Base-by-base conservation (phyloP, 2,329 filamentous ascomycete species). In the Xylaria sp. region DNA sequence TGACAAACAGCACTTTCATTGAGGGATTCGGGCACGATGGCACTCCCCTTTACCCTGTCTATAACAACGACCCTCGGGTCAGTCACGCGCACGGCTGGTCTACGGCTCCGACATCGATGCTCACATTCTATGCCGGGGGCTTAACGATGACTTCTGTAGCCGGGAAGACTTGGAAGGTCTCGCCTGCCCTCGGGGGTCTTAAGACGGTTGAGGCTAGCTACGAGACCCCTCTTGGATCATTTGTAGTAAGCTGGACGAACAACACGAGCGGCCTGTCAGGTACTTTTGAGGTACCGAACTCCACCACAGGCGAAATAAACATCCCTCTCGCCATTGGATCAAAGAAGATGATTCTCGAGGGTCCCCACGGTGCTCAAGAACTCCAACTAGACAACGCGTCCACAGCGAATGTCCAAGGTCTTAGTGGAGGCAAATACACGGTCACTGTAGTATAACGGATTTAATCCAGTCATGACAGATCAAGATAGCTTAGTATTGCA, bases 1-100 rank as follows among this genome's bases (percentile, higher is more conserved):
- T 49, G 39, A 63, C 61, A 38, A 45, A 50, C 27, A 63, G 61
- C 61, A 63, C 61, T 25, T 49, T 63, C 39, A 45, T 63, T 10
- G 51, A 63, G 17, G 51, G 61, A 7, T 57, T 49, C 29, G 38
- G 15, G 31, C 27, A 4, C 17, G 27, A 56, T 20, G 39, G 59
- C 20, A 45, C n/a, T 39, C 25, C 29, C 10, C 51, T 47, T 17
- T 63, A 56, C 31, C 39, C 39, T 15, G 36, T 47, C n/a, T 63
- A 63, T 39, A 39, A 54, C 38, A 17, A 57, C 31, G 51, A 57
- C 31, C 39, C 61, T 36, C 39, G 51, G 9, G 45, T 63, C 29
- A 63, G 61, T 29, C 61, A 63, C 42, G 61, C 61, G 20, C 61
- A 57, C 29, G 61, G 61, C 38, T 63, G 61, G 61, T 42, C 38